phyloP scores from a whole-genome alignment of 2,329 filamentous ascomycete genomes.

The Hypoxylon sp. region DNA sequence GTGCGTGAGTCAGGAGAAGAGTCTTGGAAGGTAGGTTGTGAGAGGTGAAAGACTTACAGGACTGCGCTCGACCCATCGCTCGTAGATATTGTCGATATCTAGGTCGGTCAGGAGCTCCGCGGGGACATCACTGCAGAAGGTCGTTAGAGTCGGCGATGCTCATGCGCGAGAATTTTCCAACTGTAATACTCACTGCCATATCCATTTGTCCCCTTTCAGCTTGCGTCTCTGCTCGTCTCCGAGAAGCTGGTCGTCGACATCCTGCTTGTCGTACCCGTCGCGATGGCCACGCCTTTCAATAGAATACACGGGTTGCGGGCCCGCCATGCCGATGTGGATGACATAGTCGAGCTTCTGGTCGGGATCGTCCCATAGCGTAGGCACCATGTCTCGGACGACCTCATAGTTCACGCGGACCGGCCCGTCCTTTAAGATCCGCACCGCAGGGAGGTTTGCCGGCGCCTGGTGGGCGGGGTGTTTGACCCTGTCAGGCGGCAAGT shows the following conservation, averaged over 20 bases:
- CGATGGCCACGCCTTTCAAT: constrained; percentile 78
- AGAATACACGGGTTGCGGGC: constrained; percentile 72
- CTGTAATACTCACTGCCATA: constrained; percentile 58
- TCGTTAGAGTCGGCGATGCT: neutral
- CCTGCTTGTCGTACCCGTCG: constrained; percentile 76
- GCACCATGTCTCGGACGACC: constrained; percentile 72
- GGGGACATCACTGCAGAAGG: constrained; percentile 56
- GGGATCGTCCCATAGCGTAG: constrained; percentile 68
- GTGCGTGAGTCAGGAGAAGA: constrained; percentile 30
- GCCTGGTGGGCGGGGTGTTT: constrained; percentile 57
- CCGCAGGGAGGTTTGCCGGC: constrained; percentile 55
- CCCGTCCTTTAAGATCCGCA: constrained; percentile 72
- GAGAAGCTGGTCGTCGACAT: constrained; percentile 74
- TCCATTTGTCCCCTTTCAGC: constrained; percentile 59
- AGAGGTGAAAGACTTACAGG: constrained; percentile 56
- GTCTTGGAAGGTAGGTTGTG: neutral
- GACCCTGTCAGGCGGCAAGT: constrained; percentile 66
- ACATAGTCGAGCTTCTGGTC: constrained; percentile 67
- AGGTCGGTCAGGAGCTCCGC: constrained; percentile 68
- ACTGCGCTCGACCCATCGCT: constrained; percentile 65
- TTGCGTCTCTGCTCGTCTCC: constrained; percentile 61
- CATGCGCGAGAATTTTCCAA: neutral
- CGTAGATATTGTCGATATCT: constrained; percentile 68
- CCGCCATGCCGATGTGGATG: constrained; percentile 85
- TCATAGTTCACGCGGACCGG: constrained; percentile 80